A percentile compares a stretch with the other conserved stretches of the same genome.
Conservation (phyloP, 768 basidiomycete species). For the Mycena venus region DNA sequence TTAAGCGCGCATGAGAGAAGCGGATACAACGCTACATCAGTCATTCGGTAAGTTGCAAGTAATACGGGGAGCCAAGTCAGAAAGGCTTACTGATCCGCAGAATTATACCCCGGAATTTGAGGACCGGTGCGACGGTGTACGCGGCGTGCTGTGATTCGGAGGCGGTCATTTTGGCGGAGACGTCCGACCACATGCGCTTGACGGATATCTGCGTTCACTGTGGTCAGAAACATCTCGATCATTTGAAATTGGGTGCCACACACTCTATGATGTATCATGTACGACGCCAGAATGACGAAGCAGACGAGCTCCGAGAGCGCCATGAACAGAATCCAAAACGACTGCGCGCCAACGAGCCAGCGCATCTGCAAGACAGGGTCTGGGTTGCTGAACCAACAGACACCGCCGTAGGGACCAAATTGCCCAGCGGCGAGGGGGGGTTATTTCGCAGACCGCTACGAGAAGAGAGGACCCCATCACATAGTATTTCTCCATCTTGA, state of each 20-base stretch:
- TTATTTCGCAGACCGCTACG: neutral
- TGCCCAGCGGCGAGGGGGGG: neutral
- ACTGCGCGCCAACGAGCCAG: neutral
- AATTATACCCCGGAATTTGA: neutral
- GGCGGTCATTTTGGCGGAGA: neutral
- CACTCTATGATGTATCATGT: neutral
- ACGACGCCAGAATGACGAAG: neutral
- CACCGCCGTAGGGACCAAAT: neutral
- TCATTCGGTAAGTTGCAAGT: neutral
- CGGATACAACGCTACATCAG: neutral
- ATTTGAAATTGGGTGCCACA: too few relatives aligned
- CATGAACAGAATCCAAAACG: constrained; percentile 5
- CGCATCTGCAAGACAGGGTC: neutral
- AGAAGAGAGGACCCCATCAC: too few relatives aligned
- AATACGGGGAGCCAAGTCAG: neutral
- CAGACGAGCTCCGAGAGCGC: neutral
- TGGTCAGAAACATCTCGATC: too few relatives aligned
- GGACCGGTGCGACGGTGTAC: neutral
- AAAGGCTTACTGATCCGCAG: constrained; percentile 1
- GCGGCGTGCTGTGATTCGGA: neutral
- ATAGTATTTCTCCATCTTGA: constrained; percentile 13
- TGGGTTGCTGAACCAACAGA: neutral
- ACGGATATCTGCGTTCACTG: neutral
- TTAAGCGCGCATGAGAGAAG: constrained; percentile 3
- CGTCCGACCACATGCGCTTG: neutral